These are phyloP conservation scores for Cordyceps pruinosa DNA, from an alignment of 2,329 filamentous ascomycete genomes.

Conservation along the genomic window DNA sequence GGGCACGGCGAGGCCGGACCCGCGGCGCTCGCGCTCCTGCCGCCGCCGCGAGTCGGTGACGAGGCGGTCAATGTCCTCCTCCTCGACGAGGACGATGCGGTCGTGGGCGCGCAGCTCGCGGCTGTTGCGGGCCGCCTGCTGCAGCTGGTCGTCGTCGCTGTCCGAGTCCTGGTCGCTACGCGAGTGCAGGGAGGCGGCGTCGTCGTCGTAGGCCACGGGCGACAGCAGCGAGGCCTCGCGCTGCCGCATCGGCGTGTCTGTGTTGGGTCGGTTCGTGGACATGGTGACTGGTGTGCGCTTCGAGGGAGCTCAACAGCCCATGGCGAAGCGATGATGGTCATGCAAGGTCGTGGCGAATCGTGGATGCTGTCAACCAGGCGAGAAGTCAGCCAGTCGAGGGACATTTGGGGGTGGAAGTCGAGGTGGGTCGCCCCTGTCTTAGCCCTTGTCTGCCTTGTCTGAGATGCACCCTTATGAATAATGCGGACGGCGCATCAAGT, in stretches of 20 bases:
- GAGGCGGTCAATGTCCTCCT: slow-evolving; percentile 62
- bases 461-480: no score
- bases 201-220: slow-evolving; percentile 59
- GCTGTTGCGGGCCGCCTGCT: slow-evolving; percentile 59
- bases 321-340: slow-evolving; percentile 4
- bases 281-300: not conserved
- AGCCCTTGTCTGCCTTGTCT: no score
- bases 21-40: slow-evolving; percentile 43
- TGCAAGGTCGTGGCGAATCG: not conserved
- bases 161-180: slow-evolving; percentile 68
- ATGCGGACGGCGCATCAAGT: no score
- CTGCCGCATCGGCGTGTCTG: slow-evolving; percentile 9
- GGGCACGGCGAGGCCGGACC: slow-evolving; percentile 42
- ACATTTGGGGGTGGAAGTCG: not conserved
- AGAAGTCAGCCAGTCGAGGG: no score
- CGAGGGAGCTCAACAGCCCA: slow-evolving; percentile 3
- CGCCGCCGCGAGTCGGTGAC: slow-evolving; percentile 46
- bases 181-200: slow-evolving; percentile 59
- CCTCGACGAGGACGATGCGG: slow-evolving; percentile 63
- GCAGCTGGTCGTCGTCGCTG: slow-evolving; percentile 66
- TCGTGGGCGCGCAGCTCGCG: slow-evolving; percentile 64
- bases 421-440: not conserved
- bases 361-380: no score
- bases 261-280: not conserved
- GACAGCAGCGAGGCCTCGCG: slow-evolving; percentile 48